Percentiles rank a stretch among this genome's conserved stretches.
Conservation (phyloP, 2,329 filamentous ascomycete genomes). For the Emmonsiellopsis sp. region DNA sequence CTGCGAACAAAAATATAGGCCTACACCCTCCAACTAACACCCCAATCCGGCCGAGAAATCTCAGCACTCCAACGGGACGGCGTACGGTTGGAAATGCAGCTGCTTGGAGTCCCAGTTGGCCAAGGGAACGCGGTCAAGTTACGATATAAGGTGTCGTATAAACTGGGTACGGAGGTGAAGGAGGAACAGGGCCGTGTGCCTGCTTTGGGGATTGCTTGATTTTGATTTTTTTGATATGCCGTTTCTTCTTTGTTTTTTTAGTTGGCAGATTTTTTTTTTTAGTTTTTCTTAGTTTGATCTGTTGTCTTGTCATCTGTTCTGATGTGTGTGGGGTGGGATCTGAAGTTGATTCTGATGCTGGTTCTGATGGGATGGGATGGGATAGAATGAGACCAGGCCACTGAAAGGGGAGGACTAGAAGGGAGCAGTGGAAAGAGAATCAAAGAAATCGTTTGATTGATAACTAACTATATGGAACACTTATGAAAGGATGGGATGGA, state of each 20-base stretch:
- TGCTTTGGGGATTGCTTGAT: conserved; percentile 62
- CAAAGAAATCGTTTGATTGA: too few species aligned
- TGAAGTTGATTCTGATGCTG: too few species aligned
- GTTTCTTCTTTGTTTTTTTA: conserved; percentile 4
- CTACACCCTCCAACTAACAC: conserved; percentile 70
- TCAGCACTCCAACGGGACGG: conserved; percentile 62
- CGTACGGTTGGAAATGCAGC: conserved; percentile 69
- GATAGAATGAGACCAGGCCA: too few species aligned
- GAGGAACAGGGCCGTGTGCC: conserved; percentile 80
- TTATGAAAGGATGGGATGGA: too few species aligned
- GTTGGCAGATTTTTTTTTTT: not conserved
- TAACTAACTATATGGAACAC: too few species aligned
- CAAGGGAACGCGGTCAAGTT: conserved; percentile 78
- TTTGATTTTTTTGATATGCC: not conserved
- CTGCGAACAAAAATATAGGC: conserved; percentile 43
- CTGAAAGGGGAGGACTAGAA: too few species aligned
- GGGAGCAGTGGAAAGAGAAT: too few species aligned
- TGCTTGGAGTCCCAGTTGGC: conserved; percentile 62
- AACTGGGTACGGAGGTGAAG: conserved; percentile 50
- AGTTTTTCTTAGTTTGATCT: too few species aligned
- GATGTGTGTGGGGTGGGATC: too few species aligned
- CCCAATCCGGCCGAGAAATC: conserved; percentile 72
- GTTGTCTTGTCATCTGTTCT: not conserved
- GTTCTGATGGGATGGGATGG: too few species aligned
- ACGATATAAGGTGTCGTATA: conserved; percentile 79